These are phyloP conservation scores for Blechomonas ayalai DNA, from an alignment of 208 protist genomes.

Conservation along the genomic window DNA sequence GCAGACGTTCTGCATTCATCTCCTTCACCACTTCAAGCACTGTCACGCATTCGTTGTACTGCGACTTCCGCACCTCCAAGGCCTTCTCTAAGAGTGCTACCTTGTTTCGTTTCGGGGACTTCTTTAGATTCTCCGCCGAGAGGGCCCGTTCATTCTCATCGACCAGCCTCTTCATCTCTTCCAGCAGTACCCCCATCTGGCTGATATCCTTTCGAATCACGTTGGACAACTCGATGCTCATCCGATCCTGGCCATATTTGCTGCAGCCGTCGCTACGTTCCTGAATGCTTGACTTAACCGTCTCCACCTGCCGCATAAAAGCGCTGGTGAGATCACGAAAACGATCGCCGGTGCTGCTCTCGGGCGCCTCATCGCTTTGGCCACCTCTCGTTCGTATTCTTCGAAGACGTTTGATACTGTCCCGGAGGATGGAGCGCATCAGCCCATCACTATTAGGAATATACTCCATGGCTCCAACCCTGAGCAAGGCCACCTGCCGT, in stretches of 20 bases:
- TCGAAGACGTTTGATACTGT: conserved; percentile 57
- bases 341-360: conserved; percentile 33
- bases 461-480: conserved; percentile 20
- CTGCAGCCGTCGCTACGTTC: conserved; percentile 48
- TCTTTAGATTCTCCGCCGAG: conserved; percentile 30
- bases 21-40: conserved; percentile 44
- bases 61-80: conserved; percentile 18
- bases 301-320: conserved; percentile 33
- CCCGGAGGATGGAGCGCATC: conserved; percentile 61
- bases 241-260: conserved; percentile 42
- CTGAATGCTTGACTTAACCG: conserved; percentile 44
- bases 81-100: conserved; percentile 32
- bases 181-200: conserved; percentile 40
- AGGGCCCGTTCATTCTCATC: conserved; percentile 30
- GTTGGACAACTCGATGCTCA: conserved; percentile 57
- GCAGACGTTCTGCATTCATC: conserved; percentile 33
- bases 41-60: conserved; percentile 40
- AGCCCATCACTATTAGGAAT: conserved; percentile 52
- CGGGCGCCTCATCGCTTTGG: conserved; percentile 29
- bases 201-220: conserved; percentile 54
- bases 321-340: conserved; percentile 38
- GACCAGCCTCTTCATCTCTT: conserved; percentile 40
- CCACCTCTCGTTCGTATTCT: conserved; percentile 43
- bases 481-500: conserved; percentile 4
- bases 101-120: conserved; percentile 39